Percentiles rank a stretch among this genome's conserved stretches.
Evolutionary conservation across 768 basidiomycete species (phyloP).

Genomic region (Rhodotorula taiwanensis): DNA sequence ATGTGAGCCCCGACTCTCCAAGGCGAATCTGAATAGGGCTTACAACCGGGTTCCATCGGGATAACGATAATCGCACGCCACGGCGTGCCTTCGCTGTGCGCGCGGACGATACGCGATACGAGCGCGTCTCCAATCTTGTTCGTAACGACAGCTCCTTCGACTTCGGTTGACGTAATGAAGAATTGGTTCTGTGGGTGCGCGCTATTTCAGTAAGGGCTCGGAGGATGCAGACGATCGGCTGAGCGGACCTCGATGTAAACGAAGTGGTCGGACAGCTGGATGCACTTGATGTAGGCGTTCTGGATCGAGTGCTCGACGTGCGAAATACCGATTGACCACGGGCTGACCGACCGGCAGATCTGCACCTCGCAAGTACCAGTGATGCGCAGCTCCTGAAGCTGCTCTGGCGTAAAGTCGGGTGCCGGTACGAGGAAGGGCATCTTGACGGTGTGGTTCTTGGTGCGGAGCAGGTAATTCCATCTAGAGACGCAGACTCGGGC

Average conservation of each 20-base stretch:
- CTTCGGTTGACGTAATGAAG: conserved; percentile 57
- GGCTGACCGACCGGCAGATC: conserved; percentile 87
- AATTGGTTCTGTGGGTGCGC: conserved; percentile 45
- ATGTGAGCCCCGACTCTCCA: too few species aligned
- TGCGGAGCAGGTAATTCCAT: conserved; percentile 89
- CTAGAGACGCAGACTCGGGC: conserved; percentile 46
- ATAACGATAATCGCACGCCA: conserved; percentile 93
- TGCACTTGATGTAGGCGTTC: conserved; percentile 53
- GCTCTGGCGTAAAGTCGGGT: conserved; percentile 76
- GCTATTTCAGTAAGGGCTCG: too few species aligned
- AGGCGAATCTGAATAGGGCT: conserved; percentile 40
- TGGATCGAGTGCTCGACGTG: conserved; percentile 68
- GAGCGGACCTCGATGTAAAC: conserved; percentile 69
- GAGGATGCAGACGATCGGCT: too few species aligned
- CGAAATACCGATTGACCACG: conserved; percentile 91
- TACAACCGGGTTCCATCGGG: conserved; percentile 86
- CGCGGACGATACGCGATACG: conserved; percentile 80
- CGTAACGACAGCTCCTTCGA: conserved; percentile 78
- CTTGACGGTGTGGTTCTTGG: conserved; percentile 84
- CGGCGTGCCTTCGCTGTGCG: conserved; percentile 66
- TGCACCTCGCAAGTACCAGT: conserved; percentile 96
- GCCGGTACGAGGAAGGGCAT: conserved; percentile 95
- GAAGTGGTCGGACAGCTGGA: conserved; percentile 89
- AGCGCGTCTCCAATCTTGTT: conserved; percentile 93
- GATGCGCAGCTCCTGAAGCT: conserved; percentile 69